A percentile compares a stretch with the other conserved stretches of the same genome.
Conservation (phyloP, 495 filamentous ascomycete genomes). For the Margaritispora aquatica region DNA sequence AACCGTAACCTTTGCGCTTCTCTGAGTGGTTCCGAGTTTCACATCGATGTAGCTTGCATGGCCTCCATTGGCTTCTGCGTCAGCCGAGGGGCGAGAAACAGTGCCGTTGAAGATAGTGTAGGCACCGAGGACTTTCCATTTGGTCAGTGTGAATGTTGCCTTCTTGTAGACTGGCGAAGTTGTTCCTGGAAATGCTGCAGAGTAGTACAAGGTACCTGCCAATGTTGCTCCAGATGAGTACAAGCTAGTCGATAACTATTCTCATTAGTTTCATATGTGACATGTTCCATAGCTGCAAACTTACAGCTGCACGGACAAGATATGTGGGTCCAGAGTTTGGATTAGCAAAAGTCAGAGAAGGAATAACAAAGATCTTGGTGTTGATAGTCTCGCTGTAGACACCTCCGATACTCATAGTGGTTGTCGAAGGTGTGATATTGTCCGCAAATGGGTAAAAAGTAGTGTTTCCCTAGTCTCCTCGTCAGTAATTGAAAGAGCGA, state of each 20-base stretch:
- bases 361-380: slow-evolving; percentile 14
- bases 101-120: background rate
- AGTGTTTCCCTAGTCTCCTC: no score
- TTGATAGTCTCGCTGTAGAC: slow-evolving; percentile 15
- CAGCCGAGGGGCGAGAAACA: background rate
- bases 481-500: no score
- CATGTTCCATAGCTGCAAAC: background rate
- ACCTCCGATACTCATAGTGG: slow-evolving; percentile 1
- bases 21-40: background rate
- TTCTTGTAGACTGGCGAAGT: slow-evolving; percentile 1
- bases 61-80: background rate
- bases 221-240: background rate
- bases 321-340: background rate
- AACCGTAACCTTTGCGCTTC: background rate
- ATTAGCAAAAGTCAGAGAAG: slow-evolving; percentile 6
- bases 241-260: background rate
- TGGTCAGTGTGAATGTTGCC: background rate
- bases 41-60: background rate
- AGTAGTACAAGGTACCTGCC: background rate
- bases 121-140: background rate
- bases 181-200: background rate
- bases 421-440: background rate
- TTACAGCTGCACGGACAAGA: slow-evolving; percentile 17
- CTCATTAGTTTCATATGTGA: background rate
- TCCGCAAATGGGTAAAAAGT: slow-evolving; percentile 14